Percentiles rank a stretch among this genome's conserved stretches.
Evolutionary conservation across 345 rosid species (phyloP).

Genomic region (Linum usitatissimum): DNA sequence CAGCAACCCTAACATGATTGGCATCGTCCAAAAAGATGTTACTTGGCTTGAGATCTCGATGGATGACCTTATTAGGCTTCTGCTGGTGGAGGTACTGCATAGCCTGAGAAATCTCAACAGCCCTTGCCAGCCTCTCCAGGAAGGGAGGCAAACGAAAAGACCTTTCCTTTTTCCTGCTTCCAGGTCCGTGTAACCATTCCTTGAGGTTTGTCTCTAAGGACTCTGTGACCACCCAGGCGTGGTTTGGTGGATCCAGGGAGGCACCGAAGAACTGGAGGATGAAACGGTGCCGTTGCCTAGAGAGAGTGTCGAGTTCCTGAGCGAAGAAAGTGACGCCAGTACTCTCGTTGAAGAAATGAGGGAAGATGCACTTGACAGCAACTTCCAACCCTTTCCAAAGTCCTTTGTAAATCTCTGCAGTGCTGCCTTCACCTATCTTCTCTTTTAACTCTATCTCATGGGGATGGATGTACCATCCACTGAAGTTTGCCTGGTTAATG

Average conservation of each 20-base stretch:
- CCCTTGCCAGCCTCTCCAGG: conserved; percentile 26
- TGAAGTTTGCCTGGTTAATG: conserved; percentile 29
- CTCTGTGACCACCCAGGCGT: conserved; percentile 48
- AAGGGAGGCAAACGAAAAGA: conserved; percentile 33
- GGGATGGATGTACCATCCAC: conserved; percentile 45
- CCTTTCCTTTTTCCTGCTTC: conserved; percentile 22
- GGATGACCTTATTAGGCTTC: conserved; percentile 38
- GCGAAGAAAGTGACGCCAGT: conserved; percentile 27
- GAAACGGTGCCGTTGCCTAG: conserved; percentile 41
- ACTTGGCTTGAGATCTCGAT: conserved; percentile 58
- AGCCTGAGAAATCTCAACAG: conserved; percentile 50
- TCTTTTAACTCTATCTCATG: conserved; percentile 37
- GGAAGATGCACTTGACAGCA: conserved; percentile 49
- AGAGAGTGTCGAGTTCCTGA: conserved; percentile 45
- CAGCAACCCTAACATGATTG: conserved; percentile 41
- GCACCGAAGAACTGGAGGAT: conserved; percentile 51
- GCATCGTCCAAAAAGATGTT: conserved; percentile 47
- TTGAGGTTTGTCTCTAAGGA: conserved; percentile 34
- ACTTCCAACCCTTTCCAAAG: conserved; percentile 49
- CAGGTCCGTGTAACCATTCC: conserved; percentile 50
- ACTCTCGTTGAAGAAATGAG: conserved; percentile 34
- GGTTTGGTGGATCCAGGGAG: conserved; percentile 39
- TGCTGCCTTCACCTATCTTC: conserved; percentile 41
- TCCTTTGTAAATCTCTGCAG: conserved; percentile 40
- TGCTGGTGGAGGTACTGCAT: conserved; percentile 63